Percentiles rank a stretch among this genome's conserved stretches.
Evolutionary conservation across 345 rosid genomes (phyloP).

Genomic region (Erysimum cheiranthoides): DNA sequence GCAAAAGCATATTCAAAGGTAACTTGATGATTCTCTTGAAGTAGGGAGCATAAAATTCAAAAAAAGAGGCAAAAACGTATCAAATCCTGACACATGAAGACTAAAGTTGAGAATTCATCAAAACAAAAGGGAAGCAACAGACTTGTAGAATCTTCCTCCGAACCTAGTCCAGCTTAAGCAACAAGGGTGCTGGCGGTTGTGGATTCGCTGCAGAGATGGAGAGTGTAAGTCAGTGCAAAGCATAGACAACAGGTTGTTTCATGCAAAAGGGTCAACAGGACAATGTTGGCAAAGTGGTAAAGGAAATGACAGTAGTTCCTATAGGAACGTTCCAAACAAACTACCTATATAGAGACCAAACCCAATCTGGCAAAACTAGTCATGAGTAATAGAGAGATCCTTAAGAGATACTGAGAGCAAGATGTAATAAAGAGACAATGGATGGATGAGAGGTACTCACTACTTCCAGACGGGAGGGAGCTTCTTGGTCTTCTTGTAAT

Average conservation of each 20-base stretch:
- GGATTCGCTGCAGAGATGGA: constrained; percentile 61
- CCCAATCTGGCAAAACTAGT: neutral
- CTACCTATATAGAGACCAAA: neutral
- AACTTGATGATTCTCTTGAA: constrained; percentile 9
- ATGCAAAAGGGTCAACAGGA: neutral
- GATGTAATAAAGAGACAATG: neutral
- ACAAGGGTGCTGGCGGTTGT: constrained; percentile 75
- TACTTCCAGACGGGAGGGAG: constrained; percentile 84
- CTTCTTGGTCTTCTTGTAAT: constrained; percentile 84
- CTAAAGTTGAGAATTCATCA: constrained; percentile 6
- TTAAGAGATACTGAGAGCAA: neutral
- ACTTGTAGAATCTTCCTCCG: constrained; percentile 14
- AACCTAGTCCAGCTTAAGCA: constrained; percentile 46
- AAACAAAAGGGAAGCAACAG: constrained; percentile 25
- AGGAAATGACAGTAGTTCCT: neutral
- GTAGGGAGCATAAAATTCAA: constrained; percentile 7
- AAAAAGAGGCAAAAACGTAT: neutral
- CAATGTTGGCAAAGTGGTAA: neutral
- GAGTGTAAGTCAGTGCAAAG: neutral
- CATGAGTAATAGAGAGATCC: neutral
- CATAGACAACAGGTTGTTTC: neutral
- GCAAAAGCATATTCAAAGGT: neutral
- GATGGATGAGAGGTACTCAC: constrained; percentile 40
- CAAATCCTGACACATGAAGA: constrained; percentile 25
- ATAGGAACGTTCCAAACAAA: neutral